These are phyloP conservation scores for Verticillium alfalfae DNA, from an alignment of 2,329 filamentous ascomycete genomes.

Conservation along the genomic window DNA sequence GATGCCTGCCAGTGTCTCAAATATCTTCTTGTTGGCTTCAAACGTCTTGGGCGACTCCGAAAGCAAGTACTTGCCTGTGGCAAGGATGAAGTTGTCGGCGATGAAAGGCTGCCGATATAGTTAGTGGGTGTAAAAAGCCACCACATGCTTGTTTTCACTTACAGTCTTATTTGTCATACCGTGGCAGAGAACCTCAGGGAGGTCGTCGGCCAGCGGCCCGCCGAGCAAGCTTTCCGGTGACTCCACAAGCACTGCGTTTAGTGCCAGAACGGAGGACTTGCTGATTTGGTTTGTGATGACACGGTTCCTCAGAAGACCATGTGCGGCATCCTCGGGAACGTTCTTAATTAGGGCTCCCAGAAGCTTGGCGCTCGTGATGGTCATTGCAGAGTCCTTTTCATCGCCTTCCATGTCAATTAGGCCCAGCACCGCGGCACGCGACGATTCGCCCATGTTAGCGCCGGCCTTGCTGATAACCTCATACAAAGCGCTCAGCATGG, in stretches of 20 bases:
- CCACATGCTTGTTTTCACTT: conserved; percentile 25
- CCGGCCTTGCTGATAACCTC: conserved; percentile 96
- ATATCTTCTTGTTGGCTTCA: conserved; percentile 72
- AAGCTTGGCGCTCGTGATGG: conserved; percentile 84
- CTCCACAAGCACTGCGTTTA: conserved; percentile 86
- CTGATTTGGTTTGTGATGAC: conserved; percentile 74
- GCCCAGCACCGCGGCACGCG: conserved; percentile 75
- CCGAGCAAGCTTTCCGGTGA: conserved; percentile 65
- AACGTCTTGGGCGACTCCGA: conserved; percentile 62
- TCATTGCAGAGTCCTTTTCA: conserved; percentile 70
- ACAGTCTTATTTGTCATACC: conserved; percentile 75
- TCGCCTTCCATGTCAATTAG: conserved; percentile 83
- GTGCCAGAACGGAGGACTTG: conserved; percentile 72
- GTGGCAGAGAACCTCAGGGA: conserved; percentile 70
- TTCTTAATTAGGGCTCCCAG: conserved; percentile 87
- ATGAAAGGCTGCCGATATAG: conserved; percentile 59
- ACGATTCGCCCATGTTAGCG: conserved; percentile 87
- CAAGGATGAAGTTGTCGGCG: conserved; percentile 81
- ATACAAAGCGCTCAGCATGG: conserved; percentile 95
- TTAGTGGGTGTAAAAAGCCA: conserved; percentile 12
- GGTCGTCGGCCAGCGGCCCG: conserved; percentile 62
- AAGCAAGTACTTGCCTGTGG: conserved; percentile 85
- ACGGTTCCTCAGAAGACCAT: conserved; percentile 57
- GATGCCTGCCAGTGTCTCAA: conserved; percentile 69
- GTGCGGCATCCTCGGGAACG: conserved; percentile 66